Conservation (phyloP, 2,329 filamentous ascomycete genomes). For the Dichotomopilus funicola region DNA sequence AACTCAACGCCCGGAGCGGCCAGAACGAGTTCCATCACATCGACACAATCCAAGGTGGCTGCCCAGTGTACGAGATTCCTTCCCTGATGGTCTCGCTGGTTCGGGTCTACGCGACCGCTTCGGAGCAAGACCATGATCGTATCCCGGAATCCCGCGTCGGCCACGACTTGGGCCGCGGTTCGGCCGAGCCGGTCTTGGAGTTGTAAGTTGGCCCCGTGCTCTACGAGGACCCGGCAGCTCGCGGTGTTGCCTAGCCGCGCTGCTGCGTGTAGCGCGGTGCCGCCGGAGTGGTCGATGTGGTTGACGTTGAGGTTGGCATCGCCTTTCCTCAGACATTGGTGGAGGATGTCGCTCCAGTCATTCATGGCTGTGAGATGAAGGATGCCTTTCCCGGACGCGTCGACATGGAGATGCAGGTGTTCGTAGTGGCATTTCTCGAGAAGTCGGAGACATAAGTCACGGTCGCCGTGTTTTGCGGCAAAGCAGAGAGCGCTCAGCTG, state of each 20-base stretch:
- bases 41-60: background rate
- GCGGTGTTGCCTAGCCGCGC: background rate
- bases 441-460: background rate
- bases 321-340: background rate
- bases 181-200: background rate
- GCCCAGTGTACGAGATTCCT: background rate
- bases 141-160: background rate
- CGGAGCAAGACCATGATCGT: background rate
- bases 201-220: background rate
- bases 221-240: background rate
- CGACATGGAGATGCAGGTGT: background rate
- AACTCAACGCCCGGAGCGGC: background rate
- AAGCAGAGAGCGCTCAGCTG: background rate
- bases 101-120: background rate
- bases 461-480: background rate
- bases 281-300: background rate
- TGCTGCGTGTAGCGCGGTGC: background rate
- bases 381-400: background rate
- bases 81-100: background rate
- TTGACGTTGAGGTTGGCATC: background rate
- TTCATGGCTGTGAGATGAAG: background rate
- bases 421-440: background rate
- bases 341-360: background rate
- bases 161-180: background rate
- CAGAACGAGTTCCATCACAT: background rate